A percentile compares a stretch with the other conserved stretches of the same genome.
Evolutionary conservation across 305 asterid genomes (phyloP).

Genomic region (Fraxinus nigra): DNA sequence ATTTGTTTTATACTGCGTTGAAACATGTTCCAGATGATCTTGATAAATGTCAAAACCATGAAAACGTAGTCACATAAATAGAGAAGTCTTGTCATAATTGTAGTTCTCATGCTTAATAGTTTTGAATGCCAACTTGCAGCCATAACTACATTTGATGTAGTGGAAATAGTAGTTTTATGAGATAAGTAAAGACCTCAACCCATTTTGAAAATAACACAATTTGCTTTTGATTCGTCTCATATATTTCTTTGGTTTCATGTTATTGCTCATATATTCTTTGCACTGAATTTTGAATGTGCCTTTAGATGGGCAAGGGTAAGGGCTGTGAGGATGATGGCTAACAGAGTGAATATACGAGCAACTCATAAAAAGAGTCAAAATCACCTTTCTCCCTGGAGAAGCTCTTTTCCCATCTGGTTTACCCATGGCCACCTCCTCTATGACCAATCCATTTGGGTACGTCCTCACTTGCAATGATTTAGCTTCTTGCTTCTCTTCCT

Average conservation of each 20-base stretch:
- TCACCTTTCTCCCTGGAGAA: constrained; percentile 76
- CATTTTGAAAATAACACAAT: not conserved
- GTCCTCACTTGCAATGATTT: constrained; percentile 64
- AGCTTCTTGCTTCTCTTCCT: constrained; percentile 43
- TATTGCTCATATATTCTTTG: not conserved
- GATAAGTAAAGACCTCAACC: not conserved
- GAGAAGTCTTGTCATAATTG: not conserved
- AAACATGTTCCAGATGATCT: constrained; percentile 3
- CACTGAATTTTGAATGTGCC: not conserved
- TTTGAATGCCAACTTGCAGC: not conserved
- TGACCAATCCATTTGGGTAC: constrained; percentile 75
- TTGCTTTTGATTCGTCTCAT: not conserved
- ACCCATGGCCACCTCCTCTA: constrained; percentile 88
- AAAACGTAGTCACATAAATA: not conserved
- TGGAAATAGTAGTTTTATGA: not conserved
- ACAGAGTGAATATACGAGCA: not conserved
- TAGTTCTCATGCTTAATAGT: not conserved
- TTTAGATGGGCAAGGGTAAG: not conserved
- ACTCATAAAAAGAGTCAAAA: not conserved
- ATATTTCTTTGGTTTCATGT: not conserved
- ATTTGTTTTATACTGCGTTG: not conserved
- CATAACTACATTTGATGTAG: not conserved
- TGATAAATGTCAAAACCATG: not conserved
- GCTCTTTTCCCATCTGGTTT: constrained; percentile 89
- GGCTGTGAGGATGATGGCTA: not conserved